These are phyloP conservation scores for Yarrowia phangngaensis DNA, from an alignment of 805 yeast species.

Conservation along the genomic window DNA sequence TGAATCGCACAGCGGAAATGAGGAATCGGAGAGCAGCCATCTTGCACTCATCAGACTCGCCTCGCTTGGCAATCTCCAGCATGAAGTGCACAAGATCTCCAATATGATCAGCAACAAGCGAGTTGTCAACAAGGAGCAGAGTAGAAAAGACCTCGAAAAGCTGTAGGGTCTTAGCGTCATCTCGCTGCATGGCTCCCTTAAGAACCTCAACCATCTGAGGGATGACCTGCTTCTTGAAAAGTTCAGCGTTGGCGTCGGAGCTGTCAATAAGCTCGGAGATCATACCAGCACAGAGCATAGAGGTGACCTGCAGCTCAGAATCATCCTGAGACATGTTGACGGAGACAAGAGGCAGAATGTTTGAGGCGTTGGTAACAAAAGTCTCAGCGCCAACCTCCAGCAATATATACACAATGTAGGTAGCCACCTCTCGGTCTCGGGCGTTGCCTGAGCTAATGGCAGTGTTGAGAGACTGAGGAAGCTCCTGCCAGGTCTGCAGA, in stretches of 20 bases:
- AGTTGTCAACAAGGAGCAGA: constrained; percentile 69
- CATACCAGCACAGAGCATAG: constrained; percentile 74
- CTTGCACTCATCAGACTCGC: constrained; percentile 75
- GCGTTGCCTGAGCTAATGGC: constrained; percentile 52
- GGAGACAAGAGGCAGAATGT: constrained; percentile 53
- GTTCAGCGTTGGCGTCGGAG: constrained; percentile 45
- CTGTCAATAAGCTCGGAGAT: constrained; percentile 49
- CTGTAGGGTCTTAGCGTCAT: constrained; percentile 69
- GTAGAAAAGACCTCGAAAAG: constrained; percentile 83
- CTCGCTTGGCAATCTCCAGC: constrained; percentile 55
- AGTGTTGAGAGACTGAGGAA: constrained; percentile 65
- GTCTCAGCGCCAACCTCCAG: constrained; percentile 48
- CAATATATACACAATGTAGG: constrained; percentile 70
- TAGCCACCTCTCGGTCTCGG: constrained; percentile 72
- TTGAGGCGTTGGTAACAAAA: constrained; percentile 36
- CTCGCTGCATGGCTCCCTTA: constrained; percentile 63
- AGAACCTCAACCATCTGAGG: constrained; percentile 81
- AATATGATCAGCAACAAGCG: constrained; percentile 71
- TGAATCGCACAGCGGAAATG: constrained; percentile 69
- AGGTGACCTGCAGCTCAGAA: constrained; percentile 72
- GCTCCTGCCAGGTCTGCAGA: constrained; percentile 65
- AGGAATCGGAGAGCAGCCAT: constrained; percentile 79
- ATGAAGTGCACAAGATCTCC: constrained; percentile 65
- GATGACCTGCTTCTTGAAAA: constrained; percentile 58
- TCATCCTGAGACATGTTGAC: constrained; percentile 57